Percentiles rank a stretch among this genome's conserved stretches.
These are phyloP conservation scores for Crucihimalaya himalaica DNA, from an alignment of 345 rosid species.

Conservation along the genomic window DNA sequence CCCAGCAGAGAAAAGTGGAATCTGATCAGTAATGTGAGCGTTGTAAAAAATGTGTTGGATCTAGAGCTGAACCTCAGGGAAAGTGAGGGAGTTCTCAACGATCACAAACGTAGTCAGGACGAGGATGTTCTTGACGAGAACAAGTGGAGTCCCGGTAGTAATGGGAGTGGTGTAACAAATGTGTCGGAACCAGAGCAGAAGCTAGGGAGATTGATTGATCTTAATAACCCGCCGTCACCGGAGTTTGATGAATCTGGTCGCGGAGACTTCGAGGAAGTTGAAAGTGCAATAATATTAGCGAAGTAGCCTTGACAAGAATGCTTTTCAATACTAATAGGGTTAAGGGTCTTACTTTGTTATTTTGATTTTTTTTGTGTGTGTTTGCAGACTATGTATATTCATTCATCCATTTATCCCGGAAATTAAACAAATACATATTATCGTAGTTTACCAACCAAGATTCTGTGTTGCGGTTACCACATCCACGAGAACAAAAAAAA, in stretches of 20 bases:
- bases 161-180: slow-evolving; percentile 11
- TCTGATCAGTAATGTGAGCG: not conserved
- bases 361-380: not conserved
- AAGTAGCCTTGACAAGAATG: not conserved
- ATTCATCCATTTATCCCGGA: not conserved
- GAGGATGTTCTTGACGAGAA: slow-evolving; percentile 31
- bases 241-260: slow-evolving; percentile 31
- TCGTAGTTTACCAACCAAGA: not conserved
- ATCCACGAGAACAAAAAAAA: not conserved
- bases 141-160: slow-evolving; percentile 24
- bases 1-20: slow-evolving; percentile 39
- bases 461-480: not conserved
- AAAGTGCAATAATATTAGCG: slow-evolving; percentile 40
- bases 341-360: not conserved
- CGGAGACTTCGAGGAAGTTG: slow-evolving; percentile 50
- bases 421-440: not conserved
- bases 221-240: slow-evolving; percentile 61
- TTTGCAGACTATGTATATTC: not conserved
- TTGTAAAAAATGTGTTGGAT: not conserved
- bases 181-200: not conserved
- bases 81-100: slow-evolving; percentile 46
- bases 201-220: slow-evolving; percentile 7
- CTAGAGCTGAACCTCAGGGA: not conserved
- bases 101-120: not conserved
- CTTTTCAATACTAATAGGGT: not conserved